A percentile compares a stretch with the other conserved stretches of the same genome.
phyloP scores from a whole-genome alignment of 2,329 filamentous ascomycete genomes.

The Nemania sp. region DNA sequence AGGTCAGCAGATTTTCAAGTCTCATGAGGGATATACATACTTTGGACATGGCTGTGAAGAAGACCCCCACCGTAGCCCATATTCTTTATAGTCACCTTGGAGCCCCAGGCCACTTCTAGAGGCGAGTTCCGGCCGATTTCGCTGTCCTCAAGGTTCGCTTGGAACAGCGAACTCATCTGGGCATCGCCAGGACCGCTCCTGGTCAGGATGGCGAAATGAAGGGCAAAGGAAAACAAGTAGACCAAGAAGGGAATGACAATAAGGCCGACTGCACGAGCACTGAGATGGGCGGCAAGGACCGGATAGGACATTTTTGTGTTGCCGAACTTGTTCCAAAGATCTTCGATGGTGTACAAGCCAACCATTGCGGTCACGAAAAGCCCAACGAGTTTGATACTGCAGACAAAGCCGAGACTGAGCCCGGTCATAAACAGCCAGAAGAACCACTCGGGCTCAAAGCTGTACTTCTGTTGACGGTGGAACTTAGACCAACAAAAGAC shows the following conservation, averaged over 20 bases:
- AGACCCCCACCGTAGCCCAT: slow-evolving; percentile 99
- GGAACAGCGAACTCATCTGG: slow-evolving; percentile 99
- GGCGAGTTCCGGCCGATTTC: slow-evolving; percentile 94
- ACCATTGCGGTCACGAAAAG: slow-evolving; percentile 95
- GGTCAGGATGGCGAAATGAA: slow-evolving; percentile 92
- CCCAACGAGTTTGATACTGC: slow-evolving; percentile 97
- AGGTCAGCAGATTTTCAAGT: slow-evolving; percentile 22
- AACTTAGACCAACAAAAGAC: slow-evolving; percentile 98
- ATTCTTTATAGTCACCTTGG: slow-evolving; percentile 92
- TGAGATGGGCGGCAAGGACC: slow-evolving; percentile 74
- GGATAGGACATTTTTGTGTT: slow-evolving; percentile 78
- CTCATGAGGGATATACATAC: slow-evolving; percentile 27
- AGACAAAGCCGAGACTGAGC: slow-evolving; percentile 94
- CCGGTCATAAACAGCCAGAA: slow-evolving; percentile 92
- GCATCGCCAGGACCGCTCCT: slow-evolving; percentile 95
- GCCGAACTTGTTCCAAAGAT: slow-evolving; percentile 98
- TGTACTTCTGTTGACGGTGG: slow-evolving; percentile 81
- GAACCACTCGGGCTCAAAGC: slow-evolving; percentile 92
- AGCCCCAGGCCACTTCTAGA: slow-evolving; percentile 87
- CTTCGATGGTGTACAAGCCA: slow-evolving; percentile 92
- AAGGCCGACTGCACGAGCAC: slow-evolving; percentile 78
- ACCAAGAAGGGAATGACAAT: slow-evolving; percentile 88
- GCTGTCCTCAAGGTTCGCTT: slow-evolving; percentile 91
- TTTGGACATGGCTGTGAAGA: slow-evolving; percentile 94
- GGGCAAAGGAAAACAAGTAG: slow-evolving; percentile 92